A percentile compares a stretch with the other conserved stretches of the same genome.
Evolutionary conservation across 805 yeast species (phyloP).

Genomic region (Saccharomycopsis amapae): DNA sequence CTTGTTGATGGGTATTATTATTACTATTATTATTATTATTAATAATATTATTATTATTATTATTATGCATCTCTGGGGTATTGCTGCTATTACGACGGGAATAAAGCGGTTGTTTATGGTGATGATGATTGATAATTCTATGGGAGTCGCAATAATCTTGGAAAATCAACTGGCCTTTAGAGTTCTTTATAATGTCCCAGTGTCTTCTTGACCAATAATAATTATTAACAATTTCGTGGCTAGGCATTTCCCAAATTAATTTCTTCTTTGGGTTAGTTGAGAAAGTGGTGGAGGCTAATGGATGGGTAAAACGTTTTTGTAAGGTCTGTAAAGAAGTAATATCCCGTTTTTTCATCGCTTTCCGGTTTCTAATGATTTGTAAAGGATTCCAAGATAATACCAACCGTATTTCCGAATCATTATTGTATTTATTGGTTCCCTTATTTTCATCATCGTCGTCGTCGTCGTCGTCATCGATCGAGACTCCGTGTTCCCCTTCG

Average conservation of each 20-base stretch:
- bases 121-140: not conserved
- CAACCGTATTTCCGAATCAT: not conserved
- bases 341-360: too few relatives aligned
- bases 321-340: not conserved
- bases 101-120: not conserved
- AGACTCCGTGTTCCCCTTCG: not conserved
- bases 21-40: not conserved
- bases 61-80: not conserved
- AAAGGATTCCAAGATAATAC: slow-evolving; percentile 18
- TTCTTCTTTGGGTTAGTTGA: not conserved
- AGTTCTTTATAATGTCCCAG: slow-evolving; percentile 10
- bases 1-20: not conserved
- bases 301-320: not conserved
- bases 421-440: not conserved
- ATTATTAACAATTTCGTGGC: slow-evolving; percentile 5
- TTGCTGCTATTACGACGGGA: not conserved
- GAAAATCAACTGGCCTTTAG: slow-evolving; percentile 2
- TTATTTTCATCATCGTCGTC: not conserved
- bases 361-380: slow-evolving; percentile 17
- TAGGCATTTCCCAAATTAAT: slow-evolving; percentile 9
- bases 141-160: not conserved
- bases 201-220: slow-evolving; percentile 9
- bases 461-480: not conserved
- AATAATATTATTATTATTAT: too few relatives aligned
- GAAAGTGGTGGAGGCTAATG: slow-evolving; percentile 9